Base-by-base conservation (phyloP, 345 rosid genomes). In the Turnera subulata region DNA sequence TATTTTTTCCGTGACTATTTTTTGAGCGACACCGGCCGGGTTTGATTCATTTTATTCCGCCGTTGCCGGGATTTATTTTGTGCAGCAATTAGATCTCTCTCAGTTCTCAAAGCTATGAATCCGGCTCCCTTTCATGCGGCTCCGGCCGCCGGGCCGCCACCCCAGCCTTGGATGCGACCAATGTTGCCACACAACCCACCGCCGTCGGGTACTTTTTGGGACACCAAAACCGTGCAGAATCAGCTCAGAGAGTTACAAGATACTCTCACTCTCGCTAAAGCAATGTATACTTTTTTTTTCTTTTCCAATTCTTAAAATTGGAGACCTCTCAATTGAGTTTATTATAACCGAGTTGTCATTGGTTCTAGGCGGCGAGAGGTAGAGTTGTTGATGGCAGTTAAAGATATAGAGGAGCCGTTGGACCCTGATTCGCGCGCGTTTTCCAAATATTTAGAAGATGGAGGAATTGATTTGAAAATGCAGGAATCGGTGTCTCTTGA, bases 141-240 rank as follows among this genome's bases (percentile, higher is more conserved):
- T n/a, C n/a, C n/a, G n/a, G n/a, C n/a, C n/a, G n/a, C n/a, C n/a
- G n/a, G n/a, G 2, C 56, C 59, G 6, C 61, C 42, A 0, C 19
- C 78, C 14, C 77, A 62, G 12, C 72, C 64, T 0, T 86, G 98
- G 96, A 29, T 29, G 35, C 58, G 63, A n/a, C n/a, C n/a, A 43
- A 65, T 75, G 66, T 22, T 84, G n/a, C 92, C 90, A 17, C 89
- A 93, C 5, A 73, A 78, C 16, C 93, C 82, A 6, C 85, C 93
- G 6, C 76, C 46, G 20, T 78, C 83, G 25, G 70, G 65, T 62
- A 68, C 71, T 39, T 81, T 92, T 33, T 88, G 96, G 95, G 73
- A 62, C 26, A 72, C 66, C 33, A 76, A 44, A 42, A 86, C 81
- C 48, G 75, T 73, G 58, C 40, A 23, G 20, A 59, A 77, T 67